phyloP scores from a whole-genome alignment of 2,329 filamentous ascomycete genomes.

The Chaetomium sp. region DNA sequence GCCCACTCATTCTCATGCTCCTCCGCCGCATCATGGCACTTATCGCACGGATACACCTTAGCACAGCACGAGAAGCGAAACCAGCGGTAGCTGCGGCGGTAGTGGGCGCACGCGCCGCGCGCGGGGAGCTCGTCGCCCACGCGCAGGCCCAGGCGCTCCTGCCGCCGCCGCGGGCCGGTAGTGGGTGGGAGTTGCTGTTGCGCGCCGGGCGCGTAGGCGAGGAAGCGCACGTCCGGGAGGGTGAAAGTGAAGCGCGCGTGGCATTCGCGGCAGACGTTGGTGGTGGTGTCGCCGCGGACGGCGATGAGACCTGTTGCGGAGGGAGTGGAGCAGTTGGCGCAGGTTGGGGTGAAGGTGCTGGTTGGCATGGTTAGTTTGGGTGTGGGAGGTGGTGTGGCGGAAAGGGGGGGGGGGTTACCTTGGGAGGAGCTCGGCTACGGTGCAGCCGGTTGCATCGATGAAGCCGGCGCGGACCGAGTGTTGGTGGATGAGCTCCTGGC shows the following conservation, averaged over 20 bases:
- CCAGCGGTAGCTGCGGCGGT: conserved; percentile 62
- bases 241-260: conserved; percentile 79
- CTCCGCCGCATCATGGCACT: conserved; percentile 72
- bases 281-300: conserved; percentile 71
- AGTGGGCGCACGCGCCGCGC: conserved; percentile 59
- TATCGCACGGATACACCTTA: conserved; percentile 63
- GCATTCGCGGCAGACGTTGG: conserved; percentile 77
- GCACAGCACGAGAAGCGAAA: conserved; percentile 66
- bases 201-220: conserved; percentile 65
- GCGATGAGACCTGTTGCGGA: conserved; percentile 68
- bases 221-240: conserved; percentile 76
- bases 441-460: conserved; percentile 74
- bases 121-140: conserved; percentile 58
- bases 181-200: conserved; percentile 37
- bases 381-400: too few relatives aligned
- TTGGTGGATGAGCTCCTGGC: conserved; percentile 70
- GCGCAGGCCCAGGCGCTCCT: conserved; percentile 59
- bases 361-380: not conserved
- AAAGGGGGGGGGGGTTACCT: conserved; percentile 47
- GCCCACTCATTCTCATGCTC: conserved; percentile 80
- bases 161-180: conserved; percentile 48
- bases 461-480: conserved; percentile 77
- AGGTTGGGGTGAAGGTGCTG: conserved; percentile 78
- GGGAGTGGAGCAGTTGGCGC: conserved; percentile 71
- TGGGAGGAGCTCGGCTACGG: conserved; percentile 73